phyloP scores from a whole-genome alignment of 441 rosid species.

The Dalechampia spathulata region DNA sequence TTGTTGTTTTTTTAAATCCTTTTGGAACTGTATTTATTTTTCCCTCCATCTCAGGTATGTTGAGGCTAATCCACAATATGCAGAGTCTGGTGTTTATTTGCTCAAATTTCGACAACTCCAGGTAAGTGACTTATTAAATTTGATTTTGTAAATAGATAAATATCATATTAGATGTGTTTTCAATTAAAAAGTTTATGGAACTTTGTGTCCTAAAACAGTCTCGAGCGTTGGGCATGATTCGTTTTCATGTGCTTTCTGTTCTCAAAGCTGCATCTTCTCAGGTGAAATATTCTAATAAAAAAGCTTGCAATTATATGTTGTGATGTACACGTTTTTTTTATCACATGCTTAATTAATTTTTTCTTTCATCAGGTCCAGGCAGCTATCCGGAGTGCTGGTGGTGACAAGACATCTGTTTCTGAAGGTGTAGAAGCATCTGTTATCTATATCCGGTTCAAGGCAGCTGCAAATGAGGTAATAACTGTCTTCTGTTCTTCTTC shows the following conservation, averaged over 20 bases:
- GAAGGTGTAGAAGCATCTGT: conserved; percentile 97
- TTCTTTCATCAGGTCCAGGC: conserved; percentile 63
- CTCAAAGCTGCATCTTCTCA: conserved; percentile 85
- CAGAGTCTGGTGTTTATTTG: conserved; percentile 89
- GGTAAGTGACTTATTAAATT: conserved; percentile 35
- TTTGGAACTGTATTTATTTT: not conserved
- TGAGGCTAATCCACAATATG: conserved; percentile 86
- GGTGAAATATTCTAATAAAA: conserved; percentile 38
- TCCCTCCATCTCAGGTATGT: conserved; percentile 49
- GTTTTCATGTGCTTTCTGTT: conserved; percentile 78
- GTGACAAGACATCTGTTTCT: conserved; percentile 64
- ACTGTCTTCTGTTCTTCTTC: conserved; percentile 7
- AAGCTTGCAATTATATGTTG: conserved; percentile 6
- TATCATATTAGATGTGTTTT: not conserved
- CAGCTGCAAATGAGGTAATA: conserved; percentile 88
- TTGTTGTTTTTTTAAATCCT: conserved; percentile 5
- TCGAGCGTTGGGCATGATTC: conserved; percentile 93
- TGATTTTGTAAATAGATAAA: not conserved
- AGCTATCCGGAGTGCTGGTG: conserved; percentile 64
- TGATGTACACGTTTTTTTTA: conserved; percentile 3
- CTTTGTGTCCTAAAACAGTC: conserved; percentile 51
- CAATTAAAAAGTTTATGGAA: conserved; percentile 3
- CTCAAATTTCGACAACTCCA: conserved; percentile 97
- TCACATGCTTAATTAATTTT: conserved; percentile 7
- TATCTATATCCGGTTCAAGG: conserved; percentile 92